Evolutionary conservation across 345 rosid species (phyloP), one percentile per base, ranked within the genome.

Genomic region (Eucalyptus dawsonii): DNA sequence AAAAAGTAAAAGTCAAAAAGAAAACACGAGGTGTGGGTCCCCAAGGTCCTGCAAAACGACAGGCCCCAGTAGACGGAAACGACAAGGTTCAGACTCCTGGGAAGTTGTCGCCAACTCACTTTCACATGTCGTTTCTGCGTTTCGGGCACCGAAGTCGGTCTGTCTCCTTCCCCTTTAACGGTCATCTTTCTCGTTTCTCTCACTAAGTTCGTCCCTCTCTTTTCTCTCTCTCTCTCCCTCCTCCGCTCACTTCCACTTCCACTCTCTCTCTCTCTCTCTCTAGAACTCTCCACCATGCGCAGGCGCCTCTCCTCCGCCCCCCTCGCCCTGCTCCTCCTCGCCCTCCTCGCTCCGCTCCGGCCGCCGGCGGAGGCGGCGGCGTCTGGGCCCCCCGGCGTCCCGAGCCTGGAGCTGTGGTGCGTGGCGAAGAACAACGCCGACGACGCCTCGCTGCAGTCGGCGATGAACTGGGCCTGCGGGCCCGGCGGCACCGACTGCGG

Each of bases 351-450:
- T 13, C 62, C 81, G 56, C 44, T 83, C 76, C 72, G 85, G 86
- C 89, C 65, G 87, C 58, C 45, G 34, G 51, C 45, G 76, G 83
- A 25, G 72, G 19, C 21, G 37, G 50, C 54, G 56, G 56, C 56
- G 56, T 19, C 65, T 49, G 62, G 29, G 62, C 13, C 62, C 62
- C 69, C 9, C 16, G 89, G 87, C 62, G 89, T 88, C n/a, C 91
- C 87, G 45, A 89, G 89, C 60, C 87, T 91, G 91, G 96, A 95
- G 88, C 96, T 97, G 4, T 97, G 97, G 97, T 97, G 99, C 92
- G 99, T 96, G 67, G 97, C 99, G 8, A 95, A 94, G 96, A 95
- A 96, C 93, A 96, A 97, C 93, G 98, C 96, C 8, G 96, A 94
- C 53, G 97, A 97, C 89, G 93, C 95, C 25, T 90, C 94, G 37